These are phyloP conservation scores for Hypoxylon sp. DNA, from an alignment of 2,329 filamentous ascomycete genomes.

Conservation along the genomic window DNA sequence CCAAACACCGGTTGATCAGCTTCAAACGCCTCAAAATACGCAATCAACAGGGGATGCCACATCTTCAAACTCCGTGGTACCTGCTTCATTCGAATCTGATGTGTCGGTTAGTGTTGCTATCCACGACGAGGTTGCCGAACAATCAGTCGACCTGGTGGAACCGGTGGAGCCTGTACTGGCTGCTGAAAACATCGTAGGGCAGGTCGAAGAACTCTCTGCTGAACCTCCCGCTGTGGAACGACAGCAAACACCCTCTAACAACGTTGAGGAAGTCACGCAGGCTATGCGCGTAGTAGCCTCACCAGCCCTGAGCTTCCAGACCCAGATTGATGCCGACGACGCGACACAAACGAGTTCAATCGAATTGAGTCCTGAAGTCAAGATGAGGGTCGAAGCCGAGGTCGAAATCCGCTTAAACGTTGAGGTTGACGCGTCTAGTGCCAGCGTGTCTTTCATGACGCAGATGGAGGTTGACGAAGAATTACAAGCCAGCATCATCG, in stretches of 20 bases:
- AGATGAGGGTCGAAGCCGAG: constrained; percentile 3
- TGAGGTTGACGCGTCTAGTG: constrained; percentile 23
- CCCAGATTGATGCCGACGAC: constrained; percentile 38
- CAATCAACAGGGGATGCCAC: constrained; percentile 32
- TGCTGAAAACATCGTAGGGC: constrained; percentile 1
- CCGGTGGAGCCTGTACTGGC: neutral
- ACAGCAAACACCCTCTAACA: constrained; percentile 6
- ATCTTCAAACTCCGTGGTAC: constrained; percentile 3
- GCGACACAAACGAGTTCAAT: constrained; percentile 23
- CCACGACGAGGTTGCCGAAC: constrained; percentile 11
- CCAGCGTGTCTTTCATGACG: constrained; percentile 39
- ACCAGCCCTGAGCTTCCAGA: constrained; percentile 40
- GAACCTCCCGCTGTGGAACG: constrained; percentile 2
- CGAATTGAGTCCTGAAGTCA: constrained; percentile 16
- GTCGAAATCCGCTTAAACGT: constrained; percentile 3
- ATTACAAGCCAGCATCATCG: constrained; percentile 48
- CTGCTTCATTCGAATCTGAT: constrained; percentile 31
- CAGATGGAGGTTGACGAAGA: constrained; percentile 49
- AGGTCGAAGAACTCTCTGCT: constrained; percentile 3
- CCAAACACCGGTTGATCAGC: constrained; percentile 30
- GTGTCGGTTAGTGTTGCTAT: constrained; percentile 20
- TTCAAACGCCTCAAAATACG: constrained; percentile 45
- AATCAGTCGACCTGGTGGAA: neutral
- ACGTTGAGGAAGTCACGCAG: constrained; percentile 7
- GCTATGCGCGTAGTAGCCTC: constrained; percentile 14